These are phyloP conservation scores for Phytophthora cactorum DNA, from an alignment of 352 stramenopile species.

Conservation along the genomic window DNA sequence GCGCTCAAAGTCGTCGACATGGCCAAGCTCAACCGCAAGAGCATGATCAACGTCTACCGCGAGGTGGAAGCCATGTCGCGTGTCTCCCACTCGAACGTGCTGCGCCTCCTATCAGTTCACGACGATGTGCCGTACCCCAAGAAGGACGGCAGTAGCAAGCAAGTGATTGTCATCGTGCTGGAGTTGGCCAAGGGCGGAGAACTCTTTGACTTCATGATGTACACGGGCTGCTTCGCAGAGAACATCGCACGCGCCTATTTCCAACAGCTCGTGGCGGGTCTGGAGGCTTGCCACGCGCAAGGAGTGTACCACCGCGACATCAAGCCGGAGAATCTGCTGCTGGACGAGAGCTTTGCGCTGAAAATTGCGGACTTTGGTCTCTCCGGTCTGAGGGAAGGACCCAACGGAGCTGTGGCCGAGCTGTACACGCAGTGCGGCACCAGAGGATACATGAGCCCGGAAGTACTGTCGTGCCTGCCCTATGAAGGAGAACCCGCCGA, in stretches of 20 bases:
- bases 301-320: slow-evolving; percentile 94
- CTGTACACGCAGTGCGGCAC: slow-evolving; percentile 92
- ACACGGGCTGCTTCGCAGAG: slow-evolving; percentile 91
- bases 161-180: slow-evolving; percentile 90
- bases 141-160: slow-evolving; percentile 72
- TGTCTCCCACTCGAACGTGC: slow-evolving; percentile 82
- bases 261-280: slow-evolving; percentile 79
- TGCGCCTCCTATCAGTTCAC: slow-evolving; percentile 80
- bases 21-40: slow-evolving; percentile 81
- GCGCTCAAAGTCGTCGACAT: slow-evolving; percentile 93
- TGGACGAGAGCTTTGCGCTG: slow-evolving; percentile 85
- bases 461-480: slow-evolving; percentile 83
- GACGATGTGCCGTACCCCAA: slow-evolving; percentile 78
- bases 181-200: slow-evolving; percentile 89
- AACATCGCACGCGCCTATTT: slow-evolving; percentile 90
- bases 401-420: slow-evolving; percentile 64
- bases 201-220: slow-evolving; percentile 95
- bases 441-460: slow-evolving; percentile 93
- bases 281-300: slow-evolving; percentile 83
- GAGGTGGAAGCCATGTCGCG: slow-evolving; percentile 92
- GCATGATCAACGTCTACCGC: slow-evolving; percentile 85
- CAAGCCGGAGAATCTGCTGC: slow-evolving; percentile 94
- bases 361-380: slow-evolving; percentile 97
- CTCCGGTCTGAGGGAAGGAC: slow-evolving; percentile 85
- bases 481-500: slow-evolving; percentile 91